These are phyloP conservation scores for Ascochyta koolunga DNA, from an alignment of 2,329 filamentous ascomycete genomes.

Conservation along the genomic window DNA sequence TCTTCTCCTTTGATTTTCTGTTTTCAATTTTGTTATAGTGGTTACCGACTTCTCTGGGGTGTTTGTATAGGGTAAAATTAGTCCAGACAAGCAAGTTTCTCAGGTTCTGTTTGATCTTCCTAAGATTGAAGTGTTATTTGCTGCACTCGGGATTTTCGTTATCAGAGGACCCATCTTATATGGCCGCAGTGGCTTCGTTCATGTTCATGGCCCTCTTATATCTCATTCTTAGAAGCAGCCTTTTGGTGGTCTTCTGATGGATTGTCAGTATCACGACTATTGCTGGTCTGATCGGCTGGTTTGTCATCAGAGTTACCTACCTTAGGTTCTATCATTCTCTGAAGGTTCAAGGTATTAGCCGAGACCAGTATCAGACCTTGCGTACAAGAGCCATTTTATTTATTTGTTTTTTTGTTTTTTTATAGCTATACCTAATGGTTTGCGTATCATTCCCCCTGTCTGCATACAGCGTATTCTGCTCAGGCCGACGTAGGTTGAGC, in stretches of 20 bases:
- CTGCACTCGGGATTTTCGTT: constrained; percentile 44
- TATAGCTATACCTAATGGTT: too few relatives aligned
- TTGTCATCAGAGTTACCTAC: constrained; percentile 59
- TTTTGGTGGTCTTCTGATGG: constrained; percentile 63
- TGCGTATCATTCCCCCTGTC: constrained; percentile 76
- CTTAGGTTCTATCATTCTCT: constrained; percentile 41
- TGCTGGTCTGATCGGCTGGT: constrained; percentile 57
- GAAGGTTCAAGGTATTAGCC: constrained; percentile 55
- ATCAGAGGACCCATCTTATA: constrained; percentile 52
- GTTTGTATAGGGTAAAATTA: constrained; percentile 21
- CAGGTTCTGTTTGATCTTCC: constrained; percentile 48
- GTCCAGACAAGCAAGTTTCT: neutral
- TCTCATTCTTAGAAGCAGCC: constrained; percentile 51
- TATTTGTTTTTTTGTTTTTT: too few relatives aligned
- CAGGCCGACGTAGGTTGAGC: constrained; percentile 62
- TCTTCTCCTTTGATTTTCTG: constrained; percentile 13
- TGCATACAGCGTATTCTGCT: constrained; percentile 75
- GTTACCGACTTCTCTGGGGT: constrained; percentile 15
- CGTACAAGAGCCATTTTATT: constrained; percentile 1
- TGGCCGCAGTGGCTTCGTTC: constrained; percentile 66
- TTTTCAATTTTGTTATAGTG: constrained; percentile 19
- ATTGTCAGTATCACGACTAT: constrained; percentile 69
- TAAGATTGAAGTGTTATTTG: constrained; percentile 53
- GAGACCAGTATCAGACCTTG: neutral
- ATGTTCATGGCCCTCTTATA: constrained; percentile 64